Evolutionary conservation across 768 basidiomycete genomes (phyloP), one percentile per base, ranked within the genome.

Genomic region (Rhodosporidiobolus sp.): DNA sequence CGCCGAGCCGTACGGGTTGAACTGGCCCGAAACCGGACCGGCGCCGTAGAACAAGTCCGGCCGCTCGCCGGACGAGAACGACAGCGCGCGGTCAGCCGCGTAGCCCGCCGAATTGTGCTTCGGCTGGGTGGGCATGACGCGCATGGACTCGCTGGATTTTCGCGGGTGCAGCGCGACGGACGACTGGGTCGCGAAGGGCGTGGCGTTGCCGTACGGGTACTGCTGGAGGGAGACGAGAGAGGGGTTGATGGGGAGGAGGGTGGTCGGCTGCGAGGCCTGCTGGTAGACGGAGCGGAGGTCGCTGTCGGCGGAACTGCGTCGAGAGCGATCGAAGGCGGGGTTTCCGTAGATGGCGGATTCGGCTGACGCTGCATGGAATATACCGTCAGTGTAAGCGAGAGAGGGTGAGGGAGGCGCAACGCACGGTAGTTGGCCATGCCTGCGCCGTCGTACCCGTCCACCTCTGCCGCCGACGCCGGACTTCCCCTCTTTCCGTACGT

Each of bases 181-280:
- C 46, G 63, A 62, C 22, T 26, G 32, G 20, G 69, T 48, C 3
- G 69, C 49, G 48, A 67, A 72, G 14, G 55, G 34, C 45, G 52
- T 28, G 26, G 55, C 66, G 59, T 49, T 52, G 38, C 54, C 38
- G 74, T 65, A 69, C 10, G 70, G 66, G 20, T 71, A 68, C 28
- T 34, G 55, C 19, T 52, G 34, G 45, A 75, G 55, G 3, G 67
- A 69, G 28, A 60, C 43, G 35, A 60, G 34, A 11, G 74, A 75
- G 10, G 67, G 81, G 54, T 77, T 81, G 62, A 68, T 52, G 8
- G 79, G 80, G 32, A 78, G 80, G 69, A 80, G 81, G 45, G 65
- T 8, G 58, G 56, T 71, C 56, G 49, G 49, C 3, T 48, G 60
- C 5, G 59, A 30, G 49, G 58, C 56, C 6, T 26, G 55, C 32